These are phyloP conservation scores for Magnolia changhungtana DNA, from an alignment of 164 flowering plant species.

Conservation along the genomic window DNA sequence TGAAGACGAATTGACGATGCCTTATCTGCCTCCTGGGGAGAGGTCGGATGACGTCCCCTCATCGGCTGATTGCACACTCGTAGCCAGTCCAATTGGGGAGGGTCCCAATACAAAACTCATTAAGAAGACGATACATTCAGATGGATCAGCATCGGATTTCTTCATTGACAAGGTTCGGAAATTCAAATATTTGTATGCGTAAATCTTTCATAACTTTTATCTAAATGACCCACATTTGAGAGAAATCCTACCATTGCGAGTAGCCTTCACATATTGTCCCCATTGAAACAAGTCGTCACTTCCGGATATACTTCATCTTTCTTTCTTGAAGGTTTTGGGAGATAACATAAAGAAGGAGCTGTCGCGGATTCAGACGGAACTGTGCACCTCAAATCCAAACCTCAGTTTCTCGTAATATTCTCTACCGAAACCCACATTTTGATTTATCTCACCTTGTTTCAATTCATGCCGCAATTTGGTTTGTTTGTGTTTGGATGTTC, in stretches of 20 bases:
- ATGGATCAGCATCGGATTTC: conserved; percentile 74
- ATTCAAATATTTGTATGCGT: background rate
- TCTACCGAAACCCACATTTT: no score
- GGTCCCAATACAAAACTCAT: conserved; percentile 64
- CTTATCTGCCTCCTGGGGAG: conserved; percentile 43
- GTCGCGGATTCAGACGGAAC: conserved; percentile 59
- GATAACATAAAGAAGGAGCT: conserved; percentile 80
- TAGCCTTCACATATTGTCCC: background rate
- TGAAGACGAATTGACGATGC: conserved; percentile 53
- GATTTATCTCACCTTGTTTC: no score
- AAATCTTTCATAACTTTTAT: background rate
- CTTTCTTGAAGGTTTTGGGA: conserved; percentile 56
- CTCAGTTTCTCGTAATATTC: conserved; percentile 51
- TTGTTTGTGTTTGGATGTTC: background rate
- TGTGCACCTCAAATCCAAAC: conserved; percentile 42
- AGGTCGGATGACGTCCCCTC: conserved; percentile 41
- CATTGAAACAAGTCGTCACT: background rate
- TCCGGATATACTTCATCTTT: background rate
- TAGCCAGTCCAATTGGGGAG: conserved; percentile 46
- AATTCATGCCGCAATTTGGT: background rate
- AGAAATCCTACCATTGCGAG: background rate
- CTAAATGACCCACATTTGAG: no score
- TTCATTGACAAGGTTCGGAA: conserved; percentile 71
- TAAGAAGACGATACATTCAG: conserved; percentile 62
- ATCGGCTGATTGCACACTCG: conserved; percentile 28